Conservation (phyloP, 352 stramenopile genomes). For the Pythium aquatile region DNA sequence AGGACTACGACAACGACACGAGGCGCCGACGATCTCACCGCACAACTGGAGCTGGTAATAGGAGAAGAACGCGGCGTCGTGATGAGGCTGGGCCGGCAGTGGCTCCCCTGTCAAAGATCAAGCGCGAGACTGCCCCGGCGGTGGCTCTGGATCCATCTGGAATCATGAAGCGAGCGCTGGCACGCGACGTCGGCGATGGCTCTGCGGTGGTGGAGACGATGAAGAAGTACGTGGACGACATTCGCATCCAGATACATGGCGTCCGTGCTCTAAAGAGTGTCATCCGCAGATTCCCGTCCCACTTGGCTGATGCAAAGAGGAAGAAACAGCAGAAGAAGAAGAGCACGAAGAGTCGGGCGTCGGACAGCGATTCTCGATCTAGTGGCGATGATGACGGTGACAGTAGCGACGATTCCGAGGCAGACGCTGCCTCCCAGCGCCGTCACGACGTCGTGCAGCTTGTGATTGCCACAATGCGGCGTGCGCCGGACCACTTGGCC, state of each 20-base stretch:
- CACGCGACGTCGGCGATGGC: constrained; percentile 43
- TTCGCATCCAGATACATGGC: constrained; percentile 44
- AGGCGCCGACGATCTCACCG: too few relatives aligned
- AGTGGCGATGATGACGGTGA: constrained; percentile 9
- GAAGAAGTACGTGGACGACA: constrained; percentile 42
- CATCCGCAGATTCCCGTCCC: constrained; percentile 27
- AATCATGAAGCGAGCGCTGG: constrained; percentile 52
- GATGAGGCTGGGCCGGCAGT: not conserved
- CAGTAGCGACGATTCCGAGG: not conserved
- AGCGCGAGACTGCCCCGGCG: not conserved
- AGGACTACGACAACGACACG: not conserved
- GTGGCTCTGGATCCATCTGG: constrained; percentile 34
- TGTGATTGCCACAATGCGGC: constrained; percentile 47
- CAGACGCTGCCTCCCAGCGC: not conserved
- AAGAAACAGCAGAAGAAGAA: not conserved
- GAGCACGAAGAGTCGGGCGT: not conserved
- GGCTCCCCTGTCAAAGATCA: not conserved
- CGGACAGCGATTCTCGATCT: not conserved
- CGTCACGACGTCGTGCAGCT: constrained; percentile 29
- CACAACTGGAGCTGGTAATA: too few relatives aligned
- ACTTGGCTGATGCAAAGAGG: not conserved
- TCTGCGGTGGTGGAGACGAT: constrained; percentile 44
- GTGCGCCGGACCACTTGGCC: constrained; percentile 29
- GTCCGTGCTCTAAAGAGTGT: constrained; percentile 47
- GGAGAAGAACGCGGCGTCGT: not conserved